phyloP scores from a whole-genome alignment of 2,329 filamentous ascomycete species.

The Mycocentrospora acerina region DNA sequence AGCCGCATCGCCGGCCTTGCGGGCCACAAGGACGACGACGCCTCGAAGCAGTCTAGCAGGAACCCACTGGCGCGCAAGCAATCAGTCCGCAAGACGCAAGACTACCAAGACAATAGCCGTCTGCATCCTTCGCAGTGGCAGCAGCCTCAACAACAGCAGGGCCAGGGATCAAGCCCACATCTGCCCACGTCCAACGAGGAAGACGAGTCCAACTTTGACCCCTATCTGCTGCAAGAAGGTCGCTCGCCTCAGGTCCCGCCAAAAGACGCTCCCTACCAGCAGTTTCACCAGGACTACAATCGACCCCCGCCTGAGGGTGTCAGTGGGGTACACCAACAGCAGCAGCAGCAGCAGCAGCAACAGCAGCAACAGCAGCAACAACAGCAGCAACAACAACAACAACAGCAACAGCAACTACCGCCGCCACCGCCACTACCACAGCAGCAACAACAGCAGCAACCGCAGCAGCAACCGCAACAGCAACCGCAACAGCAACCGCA shows the following conservation, averaged over 20 bases:
- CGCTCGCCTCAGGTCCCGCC: conserved; percentile 37
- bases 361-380: conserved; percentile 23
- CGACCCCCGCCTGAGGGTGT: conserved; percentile 43
- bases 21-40: conserved; percentile 37
- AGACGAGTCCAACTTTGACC: conserved; percentile 42
- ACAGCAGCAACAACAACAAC: conserved; percentile 37
- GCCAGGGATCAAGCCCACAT: conserved; percentile 36
- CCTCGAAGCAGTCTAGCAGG: conserved; percentile 29
- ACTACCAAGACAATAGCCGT: conserved; percentile 28
- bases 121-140: conserved; percentile 19
- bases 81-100: conserved; percentile 40
- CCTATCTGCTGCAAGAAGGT: conserved; percentile 40
- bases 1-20: conserved; percentile 34
- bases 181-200: conserved; percentile 40
- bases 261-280: conserved; percentile 37
- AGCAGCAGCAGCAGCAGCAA: conserved; percentile 35
- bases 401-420: too few relatives aligned
- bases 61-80: conserved; percentile 34
- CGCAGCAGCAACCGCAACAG: too few relatives aligned
- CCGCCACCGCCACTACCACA: too few relatives aligned
- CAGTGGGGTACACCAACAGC: conserved; percentile 42
- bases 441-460: too few relatives aligned
- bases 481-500: too few relatives aligned
- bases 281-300: conserved; percentile 34
- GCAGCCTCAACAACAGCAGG: conserved; percentile 13